Percentiles rank a stretch among this genome's conserved stretches.
phyloP scores from a whole-genome alignment of 2,329 filamentous ascomycete genomes.

The Atkinsonella texensis region DNA sequence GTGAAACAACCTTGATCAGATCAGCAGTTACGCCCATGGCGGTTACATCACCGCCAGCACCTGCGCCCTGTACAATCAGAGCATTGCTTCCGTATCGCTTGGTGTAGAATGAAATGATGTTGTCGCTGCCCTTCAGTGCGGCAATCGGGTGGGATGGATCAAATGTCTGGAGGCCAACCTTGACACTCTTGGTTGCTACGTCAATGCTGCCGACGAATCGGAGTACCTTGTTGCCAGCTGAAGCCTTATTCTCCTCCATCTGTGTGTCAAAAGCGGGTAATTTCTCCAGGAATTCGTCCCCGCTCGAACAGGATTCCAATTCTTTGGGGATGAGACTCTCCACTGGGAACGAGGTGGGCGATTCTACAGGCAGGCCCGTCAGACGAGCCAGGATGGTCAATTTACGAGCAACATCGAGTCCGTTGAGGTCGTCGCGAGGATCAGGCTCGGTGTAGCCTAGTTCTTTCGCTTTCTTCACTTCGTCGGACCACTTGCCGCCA shows the following conservation, averaged over 20 bases:
- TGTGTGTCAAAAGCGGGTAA: conserved; percentile 74
- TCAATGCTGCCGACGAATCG: conserved; percentile 92
- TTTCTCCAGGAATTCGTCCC: conserved; percentile 74
- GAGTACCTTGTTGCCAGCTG: conserved; percentile 82
- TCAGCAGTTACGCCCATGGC: conserved; percentile 97
- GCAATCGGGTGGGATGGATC: conserved; percentile 86
- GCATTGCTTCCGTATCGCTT: conserved; percentile 86
- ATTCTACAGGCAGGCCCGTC: conserved; percentile 68
- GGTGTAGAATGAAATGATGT: conserved; percentile 98
- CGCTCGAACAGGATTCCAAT: conserved; percentile 63
- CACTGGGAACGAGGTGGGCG: conserved; percentile 81
- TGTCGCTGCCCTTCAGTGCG: conserved; percentile 90
- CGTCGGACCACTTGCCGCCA: conserved; percentile 77
- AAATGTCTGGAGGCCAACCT: conserved; percentile 84
- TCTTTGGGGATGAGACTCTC: conserved; percentile 86
- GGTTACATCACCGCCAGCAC: conserved; percentile 88
- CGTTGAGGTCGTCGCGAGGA: conserved; percentile 76
- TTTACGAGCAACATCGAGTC: conserved; percentile 86
- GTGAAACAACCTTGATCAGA: conserved; percentile 73
- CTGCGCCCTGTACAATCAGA: conserved; percentile 87
- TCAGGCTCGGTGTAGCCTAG: conserved; percentile 88
- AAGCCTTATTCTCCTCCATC: conserved; percentile 80
- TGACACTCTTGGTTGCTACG: conserved; percentile 65
- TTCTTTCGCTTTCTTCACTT: conserved; percentile 85
- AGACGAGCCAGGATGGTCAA: conserved; percentile 87